Conservation (phyloP, 768 basidiomycete species). For the Gloeostereum incarnatum region DNA sequence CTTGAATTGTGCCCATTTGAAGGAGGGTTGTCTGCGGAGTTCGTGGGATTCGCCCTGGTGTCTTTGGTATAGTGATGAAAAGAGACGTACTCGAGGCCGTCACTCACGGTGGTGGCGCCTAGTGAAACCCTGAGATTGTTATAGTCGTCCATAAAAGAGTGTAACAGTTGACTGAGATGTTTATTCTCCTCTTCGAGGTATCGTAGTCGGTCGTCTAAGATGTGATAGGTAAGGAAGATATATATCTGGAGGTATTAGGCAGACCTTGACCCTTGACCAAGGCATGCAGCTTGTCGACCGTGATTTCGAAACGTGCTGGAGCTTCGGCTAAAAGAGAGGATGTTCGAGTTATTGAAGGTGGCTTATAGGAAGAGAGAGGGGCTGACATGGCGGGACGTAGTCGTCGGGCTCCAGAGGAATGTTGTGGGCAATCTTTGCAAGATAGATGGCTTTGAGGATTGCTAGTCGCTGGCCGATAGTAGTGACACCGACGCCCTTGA, state of each 20-base stretch:
- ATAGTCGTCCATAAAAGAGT: constrained; percentile 61
- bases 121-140: constrained; percentile 27
- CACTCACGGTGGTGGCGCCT: constrained; percentile 23
- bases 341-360: not conserved
- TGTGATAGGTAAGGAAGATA: constrained; percentile 5
- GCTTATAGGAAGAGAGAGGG: constrained; percentile 4
- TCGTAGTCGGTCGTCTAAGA: constrained; percentile 58
- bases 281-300: constrained; percentile 57
- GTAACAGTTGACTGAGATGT: constrained; percentile 52
- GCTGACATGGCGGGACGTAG: constrained; percentile 85
- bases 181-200: constrained; percentile 73
- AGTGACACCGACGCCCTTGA: constrained; percentile 82
- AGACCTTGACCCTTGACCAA: constrained; percentile 71
- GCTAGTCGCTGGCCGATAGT: constrained; percentile 88
- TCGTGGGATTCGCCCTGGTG: constrained; percentile 25
- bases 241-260: constrained; percentile 6
- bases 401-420: constrained; percentile 77
- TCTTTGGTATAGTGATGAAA: constrained; percentile 7
- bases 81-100: constrained; percentile 5
- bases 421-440: constrained; percentile 75
- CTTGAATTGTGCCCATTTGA: constrained; percentile 84
- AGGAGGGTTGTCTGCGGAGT: constrained; percentile 67
- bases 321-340: constrained; percentile 40
- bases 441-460: constrained; percentile 89
- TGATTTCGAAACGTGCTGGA: constrained; percentile 46